Conservation (phyloP, 106 monocot genomes). For the Apostasia shenzhenica region DNA sequence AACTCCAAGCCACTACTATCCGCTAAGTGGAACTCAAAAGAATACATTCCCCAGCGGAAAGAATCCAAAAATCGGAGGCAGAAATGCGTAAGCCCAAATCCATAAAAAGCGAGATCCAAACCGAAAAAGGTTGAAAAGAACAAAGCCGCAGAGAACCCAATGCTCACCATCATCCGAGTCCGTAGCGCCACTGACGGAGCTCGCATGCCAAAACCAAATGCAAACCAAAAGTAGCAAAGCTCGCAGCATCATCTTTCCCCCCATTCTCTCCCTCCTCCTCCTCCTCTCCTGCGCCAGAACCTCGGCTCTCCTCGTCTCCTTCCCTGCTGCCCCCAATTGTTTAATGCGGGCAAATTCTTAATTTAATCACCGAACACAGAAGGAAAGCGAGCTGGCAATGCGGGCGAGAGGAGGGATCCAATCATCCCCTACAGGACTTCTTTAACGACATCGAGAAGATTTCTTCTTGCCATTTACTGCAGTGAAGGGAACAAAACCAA, state of each 20-base stretch:
- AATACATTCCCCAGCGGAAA: not conserved
- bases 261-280: not conserved
- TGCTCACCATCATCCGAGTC: conserved; percentile 22
- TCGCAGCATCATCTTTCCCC: conserved; percentile 13
- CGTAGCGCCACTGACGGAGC: conserved; percentile 26
- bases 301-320: not conserved
- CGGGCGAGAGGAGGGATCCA: not conserved
- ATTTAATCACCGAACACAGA: not conserved
- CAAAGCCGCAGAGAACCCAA: not conserved
- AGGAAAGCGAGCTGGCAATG: not conserved
- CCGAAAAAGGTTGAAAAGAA: not conserved
- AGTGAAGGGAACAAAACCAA: no score
- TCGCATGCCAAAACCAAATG: conserved; percentile 24
- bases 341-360: not conserved
- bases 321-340: no score
- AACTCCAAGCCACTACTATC: no score
- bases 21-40: not conserved
- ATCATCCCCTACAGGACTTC: no score
- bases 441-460: no score
- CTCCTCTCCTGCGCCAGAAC: no score
- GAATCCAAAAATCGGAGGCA: not conserved
- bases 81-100: conserved; percentile 1
- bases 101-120: not conserved
- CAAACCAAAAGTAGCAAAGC: conserved; percentile 25
- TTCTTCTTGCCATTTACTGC: no score